A percentile compares a stretch with the other conserved stretches of the same genome.
These are phyloP conservation scores for Coemansia sp. DNA, from an alignment of 192 early-diverging fungal species.

Conservation along the genomic window DNA sequence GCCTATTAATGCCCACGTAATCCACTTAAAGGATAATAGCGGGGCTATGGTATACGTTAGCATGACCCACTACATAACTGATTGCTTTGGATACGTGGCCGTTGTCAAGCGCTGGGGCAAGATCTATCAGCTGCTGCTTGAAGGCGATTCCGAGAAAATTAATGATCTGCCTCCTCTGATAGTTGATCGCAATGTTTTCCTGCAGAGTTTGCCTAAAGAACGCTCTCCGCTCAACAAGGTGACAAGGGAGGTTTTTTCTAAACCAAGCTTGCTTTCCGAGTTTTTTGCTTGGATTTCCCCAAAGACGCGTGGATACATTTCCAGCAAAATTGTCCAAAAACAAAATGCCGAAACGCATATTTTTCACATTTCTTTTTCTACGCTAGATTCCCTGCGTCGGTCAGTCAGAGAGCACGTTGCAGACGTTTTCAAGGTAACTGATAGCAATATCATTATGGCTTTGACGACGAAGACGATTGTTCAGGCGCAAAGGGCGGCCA, in stretches of 20 bases:
- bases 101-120: constrained; percentile 37
- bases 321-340: constrained; percentile 20
- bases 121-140: constrained; percentile 21
- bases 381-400: constrained; percentile 23
- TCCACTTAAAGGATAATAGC: constrained; percentile 35
- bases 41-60: constrained; percentile 43
- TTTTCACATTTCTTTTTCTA: constrained; percentile 32
- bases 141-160: constrained; percentile 5
- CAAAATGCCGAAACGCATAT: constrained; percentile 46
- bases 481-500: constrained; percentile 23
- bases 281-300: constrained; percentile 46
- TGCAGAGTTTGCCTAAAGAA: constrained; percentile 23
- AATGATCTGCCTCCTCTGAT: constrained; percentile 13
- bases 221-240: constrained; percentile 26
- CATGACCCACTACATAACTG: constrained; percentile 39
- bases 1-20: constrained; percentile 44
- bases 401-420: constrained; percentile 16
- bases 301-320: constrained; percentile 26
- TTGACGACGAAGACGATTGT: constrained; percentile 29
- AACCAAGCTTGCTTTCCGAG: constrained; percentile 26
- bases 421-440: constrained; percentile 12
- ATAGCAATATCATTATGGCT: constrained; percentile 30
- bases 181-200: constrained; percentile 18
- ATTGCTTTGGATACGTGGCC: constrained; percentile 35
- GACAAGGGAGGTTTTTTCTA: constrained; percentile 18